Base-by-base conservation (phyloP, 768 basidiomycete species). In the Tylopilus sp. region DNA sequence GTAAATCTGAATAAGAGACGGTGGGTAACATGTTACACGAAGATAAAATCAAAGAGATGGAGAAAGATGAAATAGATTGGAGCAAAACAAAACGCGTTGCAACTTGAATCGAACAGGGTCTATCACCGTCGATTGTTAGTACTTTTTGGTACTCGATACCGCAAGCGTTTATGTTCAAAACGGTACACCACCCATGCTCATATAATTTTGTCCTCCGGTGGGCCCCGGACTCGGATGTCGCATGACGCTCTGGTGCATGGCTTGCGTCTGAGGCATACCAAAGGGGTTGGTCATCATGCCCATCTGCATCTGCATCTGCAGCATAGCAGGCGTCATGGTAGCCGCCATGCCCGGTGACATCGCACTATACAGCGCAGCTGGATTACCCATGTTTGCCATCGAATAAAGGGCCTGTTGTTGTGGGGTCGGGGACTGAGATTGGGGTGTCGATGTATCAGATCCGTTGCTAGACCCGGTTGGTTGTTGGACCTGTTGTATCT, bases 221-320 rank as follows among this genome's bases (percentile, higher is more conserved):
- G 83, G 84, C 14, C 75, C 79, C 14, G 88, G 86, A 65, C 82
- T 88, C 13, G 87, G 81, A 68, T 92, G 86, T 54, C 89, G 81
- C 87, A 92, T 85, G 51, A 91, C 86, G 58, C 87, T 89, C 63
- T 86, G 84, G 49, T 89, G 88, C 84, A 91, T 89, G n/a, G 87
- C 81, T 56, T 87, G 86, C 34, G 80, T 77, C 58, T 84, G 80
- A 16, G 75, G 72, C 43, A 77, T 78, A 24, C 76, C 78, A 61
- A 79, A 83, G 48, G 81, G 77, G 16, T 73, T 60, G 22, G 68
- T 73, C 73, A 77, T 76, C 65, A 73, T 72, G 44, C 73, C 73
- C 73, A 78, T 76, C 34, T 62, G 73, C 76, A 75, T 78, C 66
- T 68, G 78, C 82, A 81, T 83, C 12, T 70, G 70, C 17, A 70